Base-by-base conservation (phyloP, 371 early-diverging fungal species). In the Dipsacomyces acuminosporus region DNA sequence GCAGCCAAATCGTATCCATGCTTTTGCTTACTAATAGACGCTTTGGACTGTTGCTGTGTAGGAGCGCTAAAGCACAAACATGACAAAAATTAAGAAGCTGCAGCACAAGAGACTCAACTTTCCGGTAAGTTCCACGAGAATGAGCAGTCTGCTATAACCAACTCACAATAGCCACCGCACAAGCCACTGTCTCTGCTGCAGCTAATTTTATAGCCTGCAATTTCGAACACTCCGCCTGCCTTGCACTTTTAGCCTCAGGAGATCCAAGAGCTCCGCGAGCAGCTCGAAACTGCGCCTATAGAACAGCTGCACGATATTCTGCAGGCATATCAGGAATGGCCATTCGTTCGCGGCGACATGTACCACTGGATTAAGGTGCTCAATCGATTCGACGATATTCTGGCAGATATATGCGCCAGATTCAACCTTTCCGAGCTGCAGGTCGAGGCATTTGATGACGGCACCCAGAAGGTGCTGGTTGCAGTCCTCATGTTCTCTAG, bases 291-390 rank as follows among this genome's bases (percentile, higher is more conserved):
- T 9, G 76, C 76, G 54, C 74, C 79, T 13, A 80, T 81, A 53
- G 73, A 75, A 38, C 76, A 82, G 41, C 80, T 89, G 56, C 76
- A 81, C 23, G 57, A 38, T 8, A 59, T 75, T 42, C 72, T 83
- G 41, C 75, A 70, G 54, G 63, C 79, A 30, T 62, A 77, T 44
- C 58, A 61, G 15, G 77, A 83, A 46, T 93, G 93, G 93, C 70
- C 75, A 21, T 90, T 82, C 72, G 86, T 87, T 24, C 86, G 92
- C 53, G 88, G 91, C 41, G 98, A 98, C 64, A 77, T 96, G 45
- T 92, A 85, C 74, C 90, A 93, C 56, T 98, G 96, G 96, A 87
- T 92, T 18, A 77, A 81, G 17, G 93, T 94, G 0, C 81, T 98
- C 40, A 91, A 98, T 75, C 82, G 92, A 23, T 93, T 95, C 60